A percentile compares a stretch with the other conserved stretches of the same genome.
Conservation (phyloP, 306 rosid genomes). For the Arachis stenosperma region DNA sequence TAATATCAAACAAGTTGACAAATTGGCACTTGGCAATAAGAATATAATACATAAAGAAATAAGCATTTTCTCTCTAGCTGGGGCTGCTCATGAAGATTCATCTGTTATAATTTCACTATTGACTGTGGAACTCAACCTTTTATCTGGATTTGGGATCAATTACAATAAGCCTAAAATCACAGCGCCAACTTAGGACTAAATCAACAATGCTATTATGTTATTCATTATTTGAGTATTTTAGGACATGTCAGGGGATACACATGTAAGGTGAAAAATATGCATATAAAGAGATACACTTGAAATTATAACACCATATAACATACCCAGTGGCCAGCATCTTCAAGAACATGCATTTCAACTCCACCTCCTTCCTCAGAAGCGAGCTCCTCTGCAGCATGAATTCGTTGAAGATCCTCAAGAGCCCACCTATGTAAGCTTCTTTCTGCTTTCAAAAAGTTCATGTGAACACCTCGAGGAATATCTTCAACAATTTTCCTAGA, state of each 20-base stretch:
- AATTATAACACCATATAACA: slow-evolving; percentile 22
- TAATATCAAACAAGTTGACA: neutral
- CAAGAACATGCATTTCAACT: slow-evolving; percentile 98
- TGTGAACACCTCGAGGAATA: slow-evolving; percentile 91
- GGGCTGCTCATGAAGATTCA: no score
- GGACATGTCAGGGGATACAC: slow-evolving; percentile 9
- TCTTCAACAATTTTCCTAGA: slow-evolving; percentile 92
- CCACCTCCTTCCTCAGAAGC: slow-evolving; percentile 96
- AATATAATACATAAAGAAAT: neutral
- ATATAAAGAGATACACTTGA: neutral
- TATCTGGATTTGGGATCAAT: no score
- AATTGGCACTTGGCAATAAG: neutral
- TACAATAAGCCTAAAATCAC: neutral
- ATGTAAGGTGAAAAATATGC: slow-evolving; percentile 7
- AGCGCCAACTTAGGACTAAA: neutral
- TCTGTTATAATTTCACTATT: no score
- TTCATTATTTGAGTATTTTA: slow-evolving; percentile 15
- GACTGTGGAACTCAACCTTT: no score
- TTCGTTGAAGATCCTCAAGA: slow-evolving; percentile 89
- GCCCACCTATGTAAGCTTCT: slow-evolving; percentile 99
- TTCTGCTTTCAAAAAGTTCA: slow-evolving; percentile 96
- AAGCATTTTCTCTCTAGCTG: no score
- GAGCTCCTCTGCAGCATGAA: slow-evolving; percentile 90
- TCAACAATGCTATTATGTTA: neutral
- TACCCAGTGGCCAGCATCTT: slow-evolving; percentile 99